Percentiles rank a stretch among this genome's conserved stretches.
phyloP scores from a whole-genome alignment of 2,329 filamentous ascomycete species.

The Neopestalotiopsis sp. region DNA sequence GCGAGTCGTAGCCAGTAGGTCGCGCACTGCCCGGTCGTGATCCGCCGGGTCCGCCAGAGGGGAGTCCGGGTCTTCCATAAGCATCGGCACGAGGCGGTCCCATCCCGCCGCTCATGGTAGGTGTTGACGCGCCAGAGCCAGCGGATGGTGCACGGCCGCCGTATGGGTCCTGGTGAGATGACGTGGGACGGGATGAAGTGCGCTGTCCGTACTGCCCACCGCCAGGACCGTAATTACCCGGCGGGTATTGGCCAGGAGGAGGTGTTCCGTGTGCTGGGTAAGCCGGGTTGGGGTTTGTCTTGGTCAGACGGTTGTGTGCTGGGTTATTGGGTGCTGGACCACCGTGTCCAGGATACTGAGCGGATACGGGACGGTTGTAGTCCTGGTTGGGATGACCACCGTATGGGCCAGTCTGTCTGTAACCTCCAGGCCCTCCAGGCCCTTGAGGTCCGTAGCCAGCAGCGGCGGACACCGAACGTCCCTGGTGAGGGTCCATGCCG shows the following conservation, averaged over 20 bases:
- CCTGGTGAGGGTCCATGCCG: slow-evolving; percentile 45
- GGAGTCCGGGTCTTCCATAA: slow-evolving; percentile 33
- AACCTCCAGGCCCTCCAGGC: slow-evolving; percentile 42
- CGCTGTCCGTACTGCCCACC: slow-evolving; percentile 45
- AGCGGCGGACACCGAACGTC: slow-evolving; percentile 49
- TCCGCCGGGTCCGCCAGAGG: slow-evolving; percentile 31
- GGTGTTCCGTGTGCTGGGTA: slow-evolving; percentile 28
- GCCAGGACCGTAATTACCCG: slow-evolving; percentile 25
- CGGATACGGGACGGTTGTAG: slow-evolving; percentile 21
- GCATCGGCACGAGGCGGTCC: slow-evolving; percentile 31
- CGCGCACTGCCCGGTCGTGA: slow-evolving; percentile 28
- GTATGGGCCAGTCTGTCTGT: slow-evolving; percentile 43
- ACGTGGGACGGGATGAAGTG: slow-evolving; percentile 38
- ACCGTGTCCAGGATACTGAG: slow-evolving; percentile 34
- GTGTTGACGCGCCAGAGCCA: slow-evolving; percentile 26
- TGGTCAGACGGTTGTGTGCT: slow-evolving; percentile 44
- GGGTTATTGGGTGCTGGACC: slow-evolving; percentile 41
- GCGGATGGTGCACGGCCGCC: slow-evolving; percentile 32
- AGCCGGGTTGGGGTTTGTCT: slow-evolving; percentile 36
- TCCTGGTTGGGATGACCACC: slow-evolving; percentile 30
- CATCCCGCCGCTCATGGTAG: slow-evolving; percentile 35
- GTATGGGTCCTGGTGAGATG: slow-evolving; percentile 34
- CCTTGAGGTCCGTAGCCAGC: slow-evolving; percentile 51
- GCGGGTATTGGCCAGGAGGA: slow-evolving; percentile 34
- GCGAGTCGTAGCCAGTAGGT: slow-evolving; percentile 25